A percentile compares a stretch with the other conserved stretches of the same genome.
These are phyloP conservation scores for Backusella tarrabulga DNA, from an alignment of 192 early-diverging fungal genomes.

Conservation along the genomic window DNA sequence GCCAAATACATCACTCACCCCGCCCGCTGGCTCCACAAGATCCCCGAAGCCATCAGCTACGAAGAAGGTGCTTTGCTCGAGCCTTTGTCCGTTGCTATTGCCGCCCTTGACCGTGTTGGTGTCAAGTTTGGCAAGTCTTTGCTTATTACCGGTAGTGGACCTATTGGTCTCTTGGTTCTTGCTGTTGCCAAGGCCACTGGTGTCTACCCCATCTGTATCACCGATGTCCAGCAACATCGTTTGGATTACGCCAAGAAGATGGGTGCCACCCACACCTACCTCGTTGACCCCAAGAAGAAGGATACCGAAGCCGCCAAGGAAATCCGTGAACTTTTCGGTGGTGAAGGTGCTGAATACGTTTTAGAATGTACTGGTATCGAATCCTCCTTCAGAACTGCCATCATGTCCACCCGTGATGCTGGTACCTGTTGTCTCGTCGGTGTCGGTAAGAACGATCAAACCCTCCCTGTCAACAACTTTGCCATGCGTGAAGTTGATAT, in stretches of 20 bases:
- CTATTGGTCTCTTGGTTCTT: slow-evolving; percentile 32
- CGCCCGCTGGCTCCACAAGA: slow-evolving; percentile 27
- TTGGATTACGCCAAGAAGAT: slow-evolving; percentile 33
- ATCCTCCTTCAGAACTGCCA: slow-evolving; percentile 31
- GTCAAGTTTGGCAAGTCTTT: slow-evolving; percentile 29
- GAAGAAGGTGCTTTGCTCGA: slow-evolving; percentile 40
- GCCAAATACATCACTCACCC: slow-evolving; percentile 36
- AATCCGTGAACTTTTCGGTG: slow-evolving; percentile 14
- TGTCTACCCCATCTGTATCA: slow-evolving; percentile 25
- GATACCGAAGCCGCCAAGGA: slow-evolving; percentile 24
- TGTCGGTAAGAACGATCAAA: slow-evolving; percentile 31
- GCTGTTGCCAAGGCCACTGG: slow-evolving; percentile 37
- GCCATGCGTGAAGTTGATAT: slow-evolving; percentile 36
- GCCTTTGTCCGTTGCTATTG: slow-evolving; percentile 36
- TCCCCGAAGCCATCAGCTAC: slow-evolving; percentile 19
- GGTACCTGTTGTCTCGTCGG: slow-evolving; percentile 35
- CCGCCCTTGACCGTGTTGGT: slow-evolving; percentile 29
- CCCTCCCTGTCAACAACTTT: slow-evolving; percentile 30
- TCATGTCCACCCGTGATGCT: slow-evolving; percentile 30
- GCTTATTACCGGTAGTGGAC: slow-evolving; percentile 36
- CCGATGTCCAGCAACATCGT: slow-evolving; percentile 26
- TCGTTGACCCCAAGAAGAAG: slow-evolving; percentile 12
- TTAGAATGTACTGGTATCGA: slow-evolving; percentile 39
- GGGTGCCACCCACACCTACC: slow-evolving; percentile 15
- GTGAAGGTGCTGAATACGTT: slow-evolving; percentile 26